Conservation (phyloP, 345 rosid genomes). For the Camelina hispida region DNA sequence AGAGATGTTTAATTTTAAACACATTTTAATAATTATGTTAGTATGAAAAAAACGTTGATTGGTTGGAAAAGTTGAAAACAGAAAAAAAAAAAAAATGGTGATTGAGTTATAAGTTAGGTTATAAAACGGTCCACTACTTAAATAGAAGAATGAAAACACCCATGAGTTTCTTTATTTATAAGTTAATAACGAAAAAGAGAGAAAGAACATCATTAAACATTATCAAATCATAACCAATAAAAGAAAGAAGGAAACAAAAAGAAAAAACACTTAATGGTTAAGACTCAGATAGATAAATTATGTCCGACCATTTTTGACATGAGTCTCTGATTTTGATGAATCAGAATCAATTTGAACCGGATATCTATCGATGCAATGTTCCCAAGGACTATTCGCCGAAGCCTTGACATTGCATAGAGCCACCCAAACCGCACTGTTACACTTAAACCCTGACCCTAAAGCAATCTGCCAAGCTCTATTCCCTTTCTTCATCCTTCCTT, state of each 20-base stretch:
- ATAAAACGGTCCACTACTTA: neutral
- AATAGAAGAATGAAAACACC: constrained; percentile 32
- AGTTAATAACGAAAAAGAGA: constrained; percentile 19
- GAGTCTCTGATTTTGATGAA: constrained; percentile 17
- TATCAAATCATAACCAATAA: constrained; percentile 24
- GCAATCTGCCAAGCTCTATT: constrained; percentile 88
- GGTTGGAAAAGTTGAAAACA: neutral
- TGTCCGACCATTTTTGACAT: constrained; percentile 35
- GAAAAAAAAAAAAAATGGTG: neutral
- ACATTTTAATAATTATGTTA: neutral
- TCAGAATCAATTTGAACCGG: constrained; percentile 53
- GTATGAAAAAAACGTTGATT: neutral
- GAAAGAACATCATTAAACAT: constrained; percentile 4
- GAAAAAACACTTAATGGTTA: neutral
- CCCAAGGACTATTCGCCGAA: constrained; percentile 64
- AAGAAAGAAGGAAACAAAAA: neutral
- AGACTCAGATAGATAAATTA: constrained; percentile 23
- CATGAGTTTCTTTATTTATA: constrained; percentile 25
- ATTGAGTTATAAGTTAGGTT: neutral
- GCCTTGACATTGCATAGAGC: constrained; percentile 60
- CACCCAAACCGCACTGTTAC: constrained; percentile 86
- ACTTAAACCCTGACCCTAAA: constrained; percentile 86
- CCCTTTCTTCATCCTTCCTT: constrained; percentile 75
- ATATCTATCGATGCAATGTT: constrained; percentile 67
- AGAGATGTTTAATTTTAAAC: neutral